Evolutionary conservation across 2,329 filamentous ascomycete genomes (phyloP).

Genomic region (Rutstroemia sp.): DNA sequence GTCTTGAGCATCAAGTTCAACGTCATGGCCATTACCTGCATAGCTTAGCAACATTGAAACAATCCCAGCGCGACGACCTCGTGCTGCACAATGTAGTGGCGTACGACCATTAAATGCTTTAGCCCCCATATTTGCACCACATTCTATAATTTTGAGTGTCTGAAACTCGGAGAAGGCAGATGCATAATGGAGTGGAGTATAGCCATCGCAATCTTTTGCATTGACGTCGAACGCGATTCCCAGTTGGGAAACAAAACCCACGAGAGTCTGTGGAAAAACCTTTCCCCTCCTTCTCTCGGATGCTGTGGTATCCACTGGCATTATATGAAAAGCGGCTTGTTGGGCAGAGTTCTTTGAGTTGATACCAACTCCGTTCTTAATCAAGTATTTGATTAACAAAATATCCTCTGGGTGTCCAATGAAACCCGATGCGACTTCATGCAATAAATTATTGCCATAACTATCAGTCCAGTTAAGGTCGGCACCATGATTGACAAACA

Average conservation of each 20-base stretch:
- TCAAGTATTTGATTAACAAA: background rate
- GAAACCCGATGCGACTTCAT: background rate
- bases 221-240: background rate
- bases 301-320: background rate
- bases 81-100: constrained; percentile 13
- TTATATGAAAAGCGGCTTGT: constrained; percentile 9
- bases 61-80: constrained; percentile 9
- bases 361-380: background rate
- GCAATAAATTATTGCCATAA: constrained; percentile 9
- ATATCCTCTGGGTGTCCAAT: background rate
- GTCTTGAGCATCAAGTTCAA: constrained; percentile 4
- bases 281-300: background rate
- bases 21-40: background rate
- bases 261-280: background rate
- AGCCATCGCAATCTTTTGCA: constrained; percentile 4
- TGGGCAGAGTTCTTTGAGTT: background rate
- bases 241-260: background rate
- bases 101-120: constrained; percentile 7
- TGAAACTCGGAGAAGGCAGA: constrained; percentile 4
- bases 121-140: constrained; percentile 6
- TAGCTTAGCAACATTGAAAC: constrained; percentile 26
- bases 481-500: constrained; percentile 7
- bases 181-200: constrained; percentile 14
- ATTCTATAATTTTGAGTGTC: constrained; percentile 4
- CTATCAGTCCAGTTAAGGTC: constrained; percentile 5